phyloP scores from a whole-genome alignment of 805 yeast genomes.

The Priceomyces melissophilus region DNA sequence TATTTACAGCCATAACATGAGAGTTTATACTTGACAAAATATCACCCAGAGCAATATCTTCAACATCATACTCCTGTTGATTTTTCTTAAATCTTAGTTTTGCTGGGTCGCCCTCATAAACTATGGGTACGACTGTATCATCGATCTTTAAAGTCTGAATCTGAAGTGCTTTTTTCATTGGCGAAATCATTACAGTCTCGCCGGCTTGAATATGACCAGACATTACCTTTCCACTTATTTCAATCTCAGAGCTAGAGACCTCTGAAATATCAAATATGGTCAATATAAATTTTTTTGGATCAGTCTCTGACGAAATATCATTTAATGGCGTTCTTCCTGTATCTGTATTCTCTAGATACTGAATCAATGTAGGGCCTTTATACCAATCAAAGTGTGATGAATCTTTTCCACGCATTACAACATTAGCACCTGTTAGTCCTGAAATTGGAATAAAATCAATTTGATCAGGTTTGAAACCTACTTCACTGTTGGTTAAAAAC shows the following conservation, averaged over 20 bases:
- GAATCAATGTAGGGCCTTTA: constrained; percentile 41
- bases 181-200: constrained; percentile 57
- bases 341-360: constrained; percentile 34
- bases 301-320: constrained; percentile 14
- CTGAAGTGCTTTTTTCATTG: constrained; percentile 43
- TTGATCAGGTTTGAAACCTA: constrained; percentile 44
- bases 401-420: constrained; percentile 41
- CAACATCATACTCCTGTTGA: constrained; percentile 47
- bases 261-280: constrained; percentile 62
- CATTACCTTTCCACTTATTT: constrained; percentile 61
- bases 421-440: constrained; percentile 66
- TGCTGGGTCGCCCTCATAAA: constrained; percentile 58
- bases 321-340: constrained; percentile 13
- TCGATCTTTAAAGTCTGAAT: constrained; percentile 38
- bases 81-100: constrained; percentile 46
- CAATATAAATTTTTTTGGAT: constrained; percentile 49
- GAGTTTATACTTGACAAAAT: constrained; percentile 29
- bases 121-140: constrained; percentile 46
- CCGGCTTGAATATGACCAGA: constrained; percentile 71
- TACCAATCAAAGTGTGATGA: constrained; percentile 44
- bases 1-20: constrained; percentile 22
- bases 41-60: constrained; percentile 63
- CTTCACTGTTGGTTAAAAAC: constrained; percentile 46
- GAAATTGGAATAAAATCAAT: constrained; percentile 63
- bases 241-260: constrained; percentile 44